Base-by-base conservation (phyloP, 2,329 filamentous ascomycete genomes). In the Fonsecaea erecta region DNA sequence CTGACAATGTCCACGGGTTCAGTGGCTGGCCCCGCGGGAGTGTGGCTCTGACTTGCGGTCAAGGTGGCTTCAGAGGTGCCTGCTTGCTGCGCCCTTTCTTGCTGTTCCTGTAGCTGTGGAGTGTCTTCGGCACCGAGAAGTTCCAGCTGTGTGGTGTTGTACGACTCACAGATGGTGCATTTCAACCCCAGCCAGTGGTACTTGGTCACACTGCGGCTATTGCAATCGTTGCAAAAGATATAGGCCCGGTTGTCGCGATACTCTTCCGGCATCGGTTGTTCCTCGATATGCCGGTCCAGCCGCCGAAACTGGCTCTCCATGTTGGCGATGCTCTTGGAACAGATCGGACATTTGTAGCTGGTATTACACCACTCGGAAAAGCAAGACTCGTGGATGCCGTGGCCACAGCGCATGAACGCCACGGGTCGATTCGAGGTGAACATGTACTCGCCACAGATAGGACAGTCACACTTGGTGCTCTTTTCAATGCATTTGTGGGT, bases 171-270 rank as follows among this genome's bases (percentile, higher is more conserved):
- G 72, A 84, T 77, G 54, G 81, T 88, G 75, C 95, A 99, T 77
- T 96, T 97, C 52, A 97, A 82, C 0, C 95, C 95, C 3, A 98
- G 82, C 92, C 95, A 99, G 78, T 99, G 95, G 75, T 96, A 99
- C 32, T 86, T 85, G 24, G 95, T 92, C 24, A 90, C 90, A 67
- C 90, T 93, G 75, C 93, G 93, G 12, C 91, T 90, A 52, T 89
- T 91, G 78, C 95, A 99, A 78, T 99, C 95, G 75, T 99, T 98
- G 78, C 95, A 99, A 67, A 93, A 87, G 56, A 98, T 87, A 68
- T 93, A 86, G 14, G 93, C 94, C 68, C 88, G 88, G 4, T 91
- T 93, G 72, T 92, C 87, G 66, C 82, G 84, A 73, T 93, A 96
- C 69, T 96, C 91, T 5, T 84, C 79, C 0, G 95, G 95, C 93